Conservation (phyloP, 2,329 filamentous ascomycete genomes). For the Sporothrix variecibatus region DNA sequence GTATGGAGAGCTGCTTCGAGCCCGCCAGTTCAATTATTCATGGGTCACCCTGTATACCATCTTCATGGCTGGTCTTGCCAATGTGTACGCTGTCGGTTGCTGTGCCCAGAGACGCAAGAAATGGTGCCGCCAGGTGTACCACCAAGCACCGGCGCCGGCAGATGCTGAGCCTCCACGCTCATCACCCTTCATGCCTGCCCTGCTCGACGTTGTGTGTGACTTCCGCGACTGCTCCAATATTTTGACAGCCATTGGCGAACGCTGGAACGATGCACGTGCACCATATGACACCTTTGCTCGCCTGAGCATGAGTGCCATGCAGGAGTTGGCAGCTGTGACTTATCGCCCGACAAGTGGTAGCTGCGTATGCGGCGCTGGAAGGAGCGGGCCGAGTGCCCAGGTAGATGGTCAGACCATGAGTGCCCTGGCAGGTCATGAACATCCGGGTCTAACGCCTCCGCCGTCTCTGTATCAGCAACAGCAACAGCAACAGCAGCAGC, state of each 20-base stretch:
- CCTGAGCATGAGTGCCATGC: constrained; percentile 19
- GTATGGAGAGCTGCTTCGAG: constrained; percentile 19
- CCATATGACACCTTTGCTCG: constrained; percentile 15
- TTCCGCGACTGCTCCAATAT: constrained; percentile 32
- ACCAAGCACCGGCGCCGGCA: not conserved
- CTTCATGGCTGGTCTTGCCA: constrained; percentile 32
- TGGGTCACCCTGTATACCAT: constrained; percentile 32
- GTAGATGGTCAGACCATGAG: not conserved
- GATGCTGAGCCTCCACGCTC: not conserved
- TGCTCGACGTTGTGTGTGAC: constrained; percentile 27
- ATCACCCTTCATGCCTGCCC: constrained; percentile 24
- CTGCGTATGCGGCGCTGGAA: not conserved
- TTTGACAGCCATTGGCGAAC: constrained; percentile 31
- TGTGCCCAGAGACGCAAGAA: constrained; percentile 23
- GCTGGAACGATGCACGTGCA: constrained; percentile 30
- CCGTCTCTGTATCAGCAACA: not conserved
- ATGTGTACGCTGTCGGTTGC: constrained; percentile 30
- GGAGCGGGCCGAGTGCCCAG: not conserved
- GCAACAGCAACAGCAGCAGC: not conserved
- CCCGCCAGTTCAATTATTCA: constrained; percentile 31
- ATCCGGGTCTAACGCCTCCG: not conserved
- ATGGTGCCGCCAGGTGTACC: not conserved
- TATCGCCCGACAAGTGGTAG: not conserved
- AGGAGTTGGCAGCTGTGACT: constrained; percentile 8
- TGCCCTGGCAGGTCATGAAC: not conserved